A percentile compares a stretch with the other conserved stretches of the same genome.
phyloP scores from a whole-genome alignment of 2,329 filamentous ascomycete species.

The Ophiocordyceps camponoti-floridani region DNA sequence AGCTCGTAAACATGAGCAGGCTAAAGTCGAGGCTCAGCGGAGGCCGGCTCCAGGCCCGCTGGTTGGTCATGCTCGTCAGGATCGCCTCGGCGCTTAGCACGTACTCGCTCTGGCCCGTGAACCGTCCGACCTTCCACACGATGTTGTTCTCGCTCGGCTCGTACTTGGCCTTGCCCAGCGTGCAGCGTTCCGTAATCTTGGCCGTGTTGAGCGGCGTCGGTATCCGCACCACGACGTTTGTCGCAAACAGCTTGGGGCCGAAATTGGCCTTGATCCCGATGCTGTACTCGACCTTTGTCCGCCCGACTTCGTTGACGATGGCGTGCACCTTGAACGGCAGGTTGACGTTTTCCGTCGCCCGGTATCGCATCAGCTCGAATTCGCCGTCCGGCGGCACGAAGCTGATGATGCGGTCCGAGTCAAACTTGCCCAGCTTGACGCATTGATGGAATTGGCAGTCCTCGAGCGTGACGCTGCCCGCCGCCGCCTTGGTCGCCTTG shows the following conservation, averaged over 20 bases:
- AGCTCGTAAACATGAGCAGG: constrained; percentile 95
- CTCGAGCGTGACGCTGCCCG: constrained; percentile 86
- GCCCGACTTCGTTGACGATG: constrained; percentile 93
- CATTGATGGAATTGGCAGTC: constrained; percentile 99
- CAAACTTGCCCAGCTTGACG: constrained; percentile 92
- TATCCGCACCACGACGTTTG: constrained; percentile 86
- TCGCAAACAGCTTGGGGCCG: constrained; percentile 87
- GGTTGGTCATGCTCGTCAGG: constrained; percentile 91
- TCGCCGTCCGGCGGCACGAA: constrained; percentile 95
- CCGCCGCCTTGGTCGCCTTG: constrained; percentile 88
- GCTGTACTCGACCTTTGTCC: constrained; percentile 96
- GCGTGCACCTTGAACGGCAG: constrained; percentile 97
- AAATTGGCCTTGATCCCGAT: constrained; percentile 97
- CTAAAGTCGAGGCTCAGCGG: constrained; percentile 86
- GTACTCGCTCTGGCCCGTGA: constrained; percentile 93
- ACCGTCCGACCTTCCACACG: constrained; percentile 97
- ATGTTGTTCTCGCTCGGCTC: constrained; percentile 97
- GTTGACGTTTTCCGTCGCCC: constrained; percentile 96
- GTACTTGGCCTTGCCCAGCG: constrained; percentile 94
- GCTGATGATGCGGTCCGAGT: constrained; percentile 88
- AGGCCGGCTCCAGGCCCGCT: constrained; percentile 90
- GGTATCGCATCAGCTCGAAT: constrained; percentile 97
- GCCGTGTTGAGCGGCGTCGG: constrained; percentile 95
- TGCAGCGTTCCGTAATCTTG: constrained; percentile 79
- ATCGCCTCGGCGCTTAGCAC: constrained; percentile 88